phyloP scores from a whole-genome alignment of 306 rosid genomes.

The Arachis stenosperma region DNA sequence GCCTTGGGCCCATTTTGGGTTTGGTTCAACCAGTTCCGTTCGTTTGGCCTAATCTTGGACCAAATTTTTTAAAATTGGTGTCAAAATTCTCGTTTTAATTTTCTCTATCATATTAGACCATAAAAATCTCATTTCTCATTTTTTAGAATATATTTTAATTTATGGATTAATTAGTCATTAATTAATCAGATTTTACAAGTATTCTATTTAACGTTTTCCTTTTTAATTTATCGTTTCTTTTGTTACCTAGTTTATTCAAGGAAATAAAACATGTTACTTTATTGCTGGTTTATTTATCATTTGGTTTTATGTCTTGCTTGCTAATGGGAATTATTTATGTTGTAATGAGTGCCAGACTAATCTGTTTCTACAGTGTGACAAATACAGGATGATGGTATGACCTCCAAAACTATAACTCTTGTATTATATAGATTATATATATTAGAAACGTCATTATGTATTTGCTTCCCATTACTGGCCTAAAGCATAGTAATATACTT shows the following conservation, averaged over 20 bases:
- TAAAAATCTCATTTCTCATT: too few species aligned
- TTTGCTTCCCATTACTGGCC: constrained; percentile 27
- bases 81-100: too few species aligned
- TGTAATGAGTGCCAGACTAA: constrained; percentile 91
- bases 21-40: fast-evolving
- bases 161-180: too few species aligned
- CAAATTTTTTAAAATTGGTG: too few species aligned
- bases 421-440: constrained; percentile 13
- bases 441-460: background rate
- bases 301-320: constrained; percentile 21
- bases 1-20: too few species aligned
- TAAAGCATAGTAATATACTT: constrained; percentile 20
- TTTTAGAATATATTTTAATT: too few species aligned
- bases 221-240: constrained; percentile 15
- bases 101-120: too few species aligned
- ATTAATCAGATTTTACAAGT: too few species aligned
- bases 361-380: constrained; percentile 96
- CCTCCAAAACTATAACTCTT: background rate
- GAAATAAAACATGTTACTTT: constrained; percentile 27
- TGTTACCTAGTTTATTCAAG: constrained; percentile 4
- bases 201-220: constrained; percentile 15
- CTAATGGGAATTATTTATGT: constrained; percentile 44
- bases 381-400: constrained; percentile 99
- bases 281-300: background rate
- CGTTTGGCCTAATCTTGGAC: too few species aligned